Evolutionary conservation across 1,284 basidiomycete species (phyloP), one percentile per base, ranked within the genome.

Genomic region (Ustilago nuda): DNA sequence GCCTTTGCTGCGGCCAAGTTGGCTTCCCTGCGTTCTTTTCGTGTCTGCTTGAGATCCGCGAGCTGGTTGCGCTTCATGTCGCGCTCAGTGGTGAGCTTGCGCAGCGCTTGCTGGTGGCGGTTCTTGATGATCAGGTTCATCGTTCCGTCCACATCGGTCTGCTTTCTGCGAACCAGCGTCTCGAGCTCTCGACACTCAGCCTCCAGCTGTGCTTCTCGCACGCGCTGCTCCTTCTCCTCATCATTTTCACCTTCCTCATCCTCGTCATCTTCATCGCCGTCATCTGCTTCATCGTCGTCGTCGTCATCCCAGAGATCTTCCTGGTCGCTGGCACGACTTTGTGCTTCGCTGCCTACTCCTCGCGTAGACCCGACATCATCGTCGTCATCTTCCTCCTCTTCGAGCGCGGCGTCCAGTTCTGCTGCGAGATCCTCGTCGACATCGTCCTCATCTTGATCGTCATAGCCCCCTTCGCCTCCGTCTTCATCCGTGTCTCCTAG

Each of bases 211-310:
- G 78, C 74, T 66, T 84, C 82, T 52, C 84, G 79, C 19, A 84
- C 82, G 4, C 83, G 72, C 41, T 70, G 68, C 55, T 85, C 84
- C 53, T 80, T 77, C 63, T 82, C 78, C 37, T 81, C 82, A 52
- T 81, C 82, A 32, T 82, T 84, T 48, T 86, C 84, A 50, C 82
- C 66, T 67, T 84, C 55, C 88, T 92, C 2, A 86, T 93, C 76
- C 91, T 91, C 82, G 88, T 94, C 56, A 91, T 94, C 86, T 85
- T 92, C 56, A 89, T 92, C 53, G 93, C 94, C 15, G 91, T 93
- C 6, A 88, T 94, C 65, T 91, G 96, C 78, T 30, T 84, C 79
- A 46, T 86, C 75, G 52, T 84, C 78, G 65, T 83, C 78, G 45
- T 86, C 74, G 51, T 85, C 82, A 58, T 81, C 64, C 79, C 82